Conservation (phyloP, 257 asterid genomes). For the Salvia hispanica region DNA sequence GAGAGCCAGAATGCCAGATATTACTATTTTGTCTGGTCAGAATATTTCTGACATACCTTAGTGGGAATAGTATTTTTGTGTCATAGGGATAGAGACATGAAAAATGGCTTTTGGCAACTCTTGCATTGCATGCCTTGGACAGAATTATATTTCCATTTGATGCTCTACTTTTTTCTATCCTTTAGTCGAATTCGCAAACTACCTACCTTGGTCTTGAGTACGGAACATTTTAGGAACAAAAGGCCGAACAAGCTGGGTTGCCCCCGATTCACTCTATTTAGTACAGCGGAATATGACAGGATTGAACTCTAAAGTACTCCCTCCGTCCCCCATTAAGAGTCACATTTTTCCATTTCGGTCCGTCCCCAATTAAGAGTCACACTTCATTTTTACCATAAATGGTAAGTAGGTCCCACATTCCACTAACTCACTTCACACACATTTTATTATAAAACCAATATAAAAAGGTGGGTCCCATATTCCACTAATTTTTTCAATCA, state of each 20-base stretch:
- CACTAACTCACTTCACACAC: too few species aligned
- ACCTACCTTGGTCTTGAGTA: neutral
- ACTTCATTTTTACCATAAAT: too few species aligned
- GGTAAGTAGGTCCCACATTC: too few species aligned
- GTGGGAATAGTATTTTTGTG: neutral
- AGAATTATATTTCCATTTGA: neutral
- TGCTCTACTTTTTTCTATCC: neutral
- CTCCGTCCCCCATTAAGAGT: too few species aligned
- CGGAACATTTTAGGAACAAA: neutral
- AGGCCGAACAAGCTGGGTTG: neutral
- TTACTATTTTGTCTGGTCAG: slow-evolving; percentile 2
- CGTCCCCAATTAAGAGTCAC: too few species aligned
- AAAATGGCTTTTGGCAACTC: neutral
- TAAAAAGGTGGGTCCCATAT: too few species aligned
- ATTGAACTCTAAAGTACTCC: too few species aligned
- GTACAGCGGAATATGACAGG: neutral
- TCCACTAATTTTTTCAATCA: too few species aligned
- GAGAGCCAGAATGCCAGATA: slow-evolving; percentile 5
- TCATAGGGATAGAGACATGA: neutral
- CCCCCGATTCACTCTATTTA: too few species aligned
- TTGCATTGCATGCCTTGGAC: neutral
- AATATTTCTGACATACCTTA: slow-evolving; percentile 1
- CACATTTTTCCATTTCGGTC: too few species aligned
- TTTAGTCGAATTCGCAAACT: neutral
- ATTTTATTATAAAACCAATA: too few species aligned